Evolutionary conservation across 139 green algal species (phyloP).

Genomic region (Tetraselmis striata): DNA sequence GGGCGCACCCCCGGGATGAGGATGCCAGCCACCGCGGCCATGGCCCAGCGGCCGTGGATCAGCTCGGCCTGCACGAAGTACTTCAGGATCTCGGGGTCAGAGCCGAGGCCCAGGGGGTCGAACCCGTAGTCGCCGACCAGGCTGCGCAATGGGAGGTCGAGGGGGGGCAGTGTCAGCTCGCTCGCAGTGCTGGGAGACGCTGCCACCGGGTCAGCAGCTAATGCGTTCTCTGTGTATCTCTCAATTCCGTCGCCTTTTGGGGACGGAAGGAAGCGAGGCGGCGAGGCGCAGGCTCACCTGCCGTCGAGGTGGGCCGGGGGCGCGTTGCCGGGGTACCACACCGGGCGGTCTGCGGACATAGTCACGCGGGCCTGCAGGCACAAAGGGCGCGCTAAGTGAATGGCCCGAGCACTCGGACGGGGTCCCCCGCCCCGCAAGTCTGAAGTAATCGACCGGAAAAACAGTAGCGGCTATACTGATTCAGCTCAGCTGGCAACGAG

Average conservation of each 20-base stretch:
- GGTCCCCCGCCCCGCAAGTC: slow-evolving; percentile 1
- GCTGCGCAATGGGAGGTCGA: background rate
- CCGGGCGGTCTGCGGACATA: slow-evolving; percentile 15
- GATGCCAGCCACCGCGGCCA: slow-evolving; percentile 83
- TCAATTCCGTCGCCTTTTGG: too few species aligned
- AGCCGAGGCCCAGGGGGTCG: slow-evolving; percentile 87
- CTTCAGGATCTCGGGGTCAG: slow-evolving; percentile 38
- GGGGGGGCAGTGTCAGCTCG: slow-evolving; percentile 6
- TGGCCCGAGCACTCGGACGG: slow-evolving; percentile 3
- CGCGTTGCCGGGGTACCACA: slow-evolving; percentile 34
- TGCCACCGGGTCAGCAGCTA: too few species aligned
- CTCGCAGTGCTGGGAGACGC: background rate
- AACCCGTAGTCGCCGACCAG: slow-evolving; percentile 72
- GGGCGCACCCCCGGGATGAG: slow-evolving; percentile 66
- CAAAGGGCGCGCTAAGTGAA: slow-evolving; percentile 4
- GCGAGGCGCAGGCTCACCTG: background rate
- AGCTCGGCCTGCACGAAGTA: slow-evolving; percentile 68
- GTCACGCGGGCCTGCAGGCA: slow-evolving; percentile 10
- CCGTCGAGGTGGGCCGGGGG: slow-evolving; percentile 40
- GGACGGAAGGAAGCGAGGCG: background rate
- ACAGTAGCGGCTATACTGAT: too few species aligned
- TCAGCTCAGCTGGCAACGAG: too few species aligned
- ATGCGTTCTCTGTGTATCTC: too few species aligned
- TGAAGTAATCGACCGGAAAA: background rate
- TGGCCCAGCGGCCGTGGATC: slow-evolving; percentile 78